Evolutionary conservation across 208 protist species (phyloP).

Genomic region (Trypanosoma vivax): DNA sequence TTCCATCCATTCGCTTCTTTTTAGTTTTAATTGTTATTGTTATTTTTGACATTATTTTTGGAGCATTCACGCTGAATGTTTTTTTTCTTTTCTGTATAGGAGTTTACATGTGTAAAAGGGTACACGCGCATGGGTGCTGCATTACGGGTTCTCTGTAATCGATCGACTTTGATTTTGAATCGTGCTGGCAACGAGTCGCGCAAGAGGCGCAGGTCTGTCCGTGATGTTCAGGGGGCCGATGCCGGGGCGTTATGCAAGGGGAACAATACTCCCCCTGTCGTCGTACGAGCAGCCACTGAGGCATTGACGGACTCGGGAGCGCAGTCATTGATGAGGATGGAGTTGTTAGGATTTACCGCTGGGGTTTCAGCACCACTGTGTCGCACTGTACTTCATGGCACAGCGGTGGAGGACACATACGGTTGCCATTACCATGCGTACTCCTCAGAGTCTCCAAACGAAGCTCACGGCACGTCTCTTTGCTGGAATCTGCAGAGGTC

Average conservation of each 20-base stretch:
- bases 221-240: not conserved
- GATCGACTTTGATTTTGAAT: not conserved
- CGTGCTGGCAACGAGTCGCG: not conserved
- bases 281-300: too few relatives aligned
- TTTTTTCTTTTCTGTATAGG: slow-evolving; percentile 4
- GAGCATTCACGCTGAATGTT: not conserved
- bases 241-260: too few relatives aligned
- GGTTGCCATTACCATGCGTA: slow-evolving; percentile 75
- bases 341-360: slow-evolving; percentile 3
- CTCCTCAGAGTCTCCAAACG: slow-evolving; percentile 22
- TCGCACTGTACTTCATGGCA: slow-evolving; percentile 29
- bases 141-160: not conserved
- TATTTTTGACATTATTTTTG: slow-evolving; percentile 1
- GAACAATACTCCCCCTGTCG: too few relatives aligned
- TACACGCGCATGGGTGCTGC: slow-evolving; percentile 2
- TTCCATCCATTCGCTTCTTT: not conserved
- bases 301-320: not conserved
- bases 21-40: not conserved
- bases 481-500: slow-evolving; percentile 38
- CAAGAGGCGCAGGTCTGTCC: not conserved
- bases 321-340: slow-evolving; percentile 16
- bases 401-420: slow-evolving; percentile 35
- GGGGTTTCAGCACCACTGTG: slow-evolving; percentile 20
- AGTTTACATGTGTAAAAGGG: not conserved
- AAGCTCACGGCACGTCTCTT: slow-evolving; percentile 60